Base-by-base conservation (phyloP, 1,284 basidiomycete genomes). In the Salmacisia buchloeana region DNA sequence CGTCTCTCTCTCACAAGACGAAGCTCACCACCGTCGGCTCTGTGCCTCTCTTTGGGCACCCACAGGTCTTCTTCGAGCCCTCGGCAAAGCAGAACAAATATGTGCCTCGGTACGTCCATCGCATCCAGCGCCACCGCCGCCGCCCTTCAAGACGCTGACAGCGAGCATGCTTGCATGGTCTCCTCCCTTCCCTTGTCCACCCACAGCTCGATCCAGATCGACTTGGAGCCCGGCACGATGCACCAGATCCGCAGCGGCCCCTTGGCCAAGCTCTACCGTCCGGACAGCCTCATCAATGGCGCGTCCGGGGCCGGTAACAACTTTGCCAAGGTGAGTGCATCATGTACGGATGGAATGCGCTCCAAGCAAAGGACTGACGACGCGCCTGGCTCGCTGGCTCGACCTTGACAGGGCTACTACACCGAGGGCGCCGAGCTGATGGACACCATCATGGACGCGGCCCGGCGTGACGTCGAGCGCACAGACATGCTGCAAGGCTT, bases 191-290 rank as follows among this genome's bases (percentile, higher is more conserved):
- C 35, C 9, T 15, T 15, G 7, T 31, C 2, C 3, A 13, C 6
- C 43, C 3, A 45, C 45, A 54, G 49, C 25, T 54, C 49, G 4
- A 54, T 54, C 36, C 63, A 66, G 27, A 66, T 72, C 33, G 93
- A 97, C 82, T 86, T 97, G 69, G 93, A 96, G 84, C 93, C 94
- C 49, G 94, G 93, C 79, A 96, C 93, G 61, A 94, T 96, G 92
- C 92, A 96, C 83, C 90, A 91, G 70, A 88, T 94, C 76, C 88
- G 90, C 81, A 88, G 89, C 69, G 70, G 86, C 78, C 82, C 82
- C 49, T 80, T 84, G 59, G 84, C 83, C 64, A 73, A 70, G 61
- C 80, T 84, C 52, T 85, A 85, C 82, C 80, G 84, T 64, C 84
- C 84, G n/a, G 84, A 85, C 80, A 85, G 84, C 82, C 84, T 87